phyloP scores from a whole-genome alignment of 768 basidiomycete species.

The Stropharia rugosoannulata region DNA sequence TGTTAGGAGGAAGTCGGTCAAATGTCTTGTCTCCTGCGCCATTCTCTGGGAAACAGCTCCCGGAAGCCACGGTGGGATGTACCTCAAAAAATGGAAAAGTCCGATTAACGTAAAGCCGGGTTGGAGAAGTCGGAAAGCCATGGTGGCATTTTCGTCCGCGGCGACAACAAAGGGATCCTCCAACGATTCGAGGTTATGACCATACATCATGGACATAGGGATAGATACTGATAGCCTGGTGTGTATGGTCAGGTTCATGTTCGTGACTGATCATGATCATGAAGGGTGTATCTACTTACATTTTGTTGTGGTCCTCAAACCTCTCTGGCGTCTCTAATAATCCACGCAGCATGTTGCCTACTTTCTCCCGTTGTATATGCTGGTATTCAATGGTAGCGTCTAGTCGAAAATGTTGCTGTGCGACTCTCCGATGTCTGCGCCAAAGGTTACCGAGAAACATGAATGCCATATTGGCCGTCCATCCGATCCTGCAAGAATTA shows the following conservation, averaged over 20 bases:
- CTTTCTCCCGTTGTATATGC: slow-evolving; percentile 24
- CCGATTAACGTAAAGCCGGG: slow-evolving; percentile 10
- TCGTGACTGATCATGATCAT: too few relatives aligned
- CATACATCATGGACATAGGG: slow-evolving; percentile 9
- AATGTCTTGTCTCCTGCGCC: background rate
- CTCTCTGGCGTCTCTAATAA: slow-evolving; percentile 17
- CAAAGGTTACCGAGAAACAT: slow-evolving; percentile 34
- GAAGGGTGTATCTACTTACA: slow-evolving; percentile 2
- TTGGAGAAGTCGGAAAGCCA: slow-evolving; percentile 1
- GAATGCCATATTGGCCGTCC: slow-evolving; percentile 33
- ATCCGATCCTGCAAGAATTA: slow-evolving; percentile 23
- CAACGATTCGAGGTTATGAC: slow-evolving; percentile 9
- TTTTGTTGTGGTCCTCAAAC: slow-evolving; percentile 9
- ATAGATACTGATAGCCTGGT: slow-evolving; percentile 8
- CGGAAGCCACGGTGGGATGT: slow-evolving; percentile 14
- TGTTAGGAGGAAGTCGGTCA: slow-evolving; percentile 1
- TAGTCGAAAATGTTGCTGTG: slow-evolving; percentile 30
- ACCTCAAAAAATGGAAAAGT: slow-evolving; percentile 5
- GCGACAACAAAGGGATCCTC: slow-evolving; percentile 8
- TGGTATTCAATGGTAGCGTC: slow-evolving; percentile 23
- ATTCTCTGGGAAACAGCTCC: slow-evolving; percentile 4
- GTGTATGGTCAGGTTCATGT: background rate
- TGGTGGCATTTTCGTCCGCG: slow-evolving; percentile 4
- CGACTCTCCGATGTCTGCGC: slow-evolving; percentile 34
- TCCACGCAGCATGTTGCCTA: slow-evolving; percentile 25